These are phyloP conservation scores for Sugiyamaella novakii DNA, from an alignment of 1,139 yeast genomes.

Conservation along the genomic window DNA sequence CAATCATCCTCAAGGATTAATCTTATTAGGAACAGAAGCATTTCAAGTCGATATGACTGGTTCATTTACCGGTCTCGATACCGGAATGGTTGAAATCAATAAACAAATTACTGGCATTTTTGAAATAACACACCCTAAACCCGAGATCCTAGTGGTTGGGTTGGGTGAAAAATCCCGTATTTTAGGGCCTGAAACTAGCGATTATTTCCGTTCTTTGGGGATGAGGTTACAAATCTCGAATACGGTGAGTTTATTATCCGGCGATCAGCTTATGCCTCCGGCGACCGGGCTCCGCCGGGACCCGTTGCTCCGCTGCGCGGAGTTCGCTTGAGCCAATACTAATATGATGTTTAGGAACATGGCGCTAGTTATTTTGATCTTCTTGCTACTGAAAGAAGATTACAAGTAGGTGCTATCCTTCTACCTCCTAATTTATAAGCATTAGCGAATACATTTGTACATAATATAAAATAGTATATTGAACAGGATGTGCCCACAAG, in stretches of 20 bases:
- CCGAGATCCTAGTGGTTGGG: slow-evolving; percentile 74
- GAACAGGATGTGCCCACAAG: too few species aligned
- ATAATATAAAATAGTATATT: neutral
- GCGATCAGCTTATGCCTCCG: too few species aligned
- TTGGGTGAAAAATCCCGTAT: slow-evolving; percentile 65
- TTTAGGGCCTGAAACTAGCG: slow-evolving; percentile 57
- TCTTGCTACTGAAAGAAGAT: slow-evolving; percentile 77
- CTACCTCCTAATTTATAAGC: slow-evolving; percentile 66
- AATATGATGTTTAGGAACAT: slow-evolving; percentile 41
- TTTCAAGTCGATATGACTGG: slow-evolving; percentile 57
- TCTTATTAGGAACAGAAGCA: slow-evolving; percentile 65
- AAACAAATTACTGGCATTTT: slow-evolving; percentile 52
- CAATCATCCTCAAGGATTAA: slow-evolving; percentile 53
- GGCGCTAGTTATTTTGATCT: slow-evolving; percentile 75
- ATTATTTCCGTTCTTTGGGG: slow-evolving; percentile 57
- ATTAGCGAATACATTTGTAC: neutral
- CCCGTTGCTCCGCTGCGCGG: too few species aligned
- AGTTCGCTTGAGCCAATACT: neutral
- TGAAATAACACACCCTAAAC: slow-evolving; percentile 67
- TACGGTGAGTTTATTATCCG: slow-evolving; percentile 42
- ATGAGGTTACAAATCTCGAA: slow-evolving; percentile 70
- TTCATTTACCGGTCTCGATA: slow-evolving; percentile 38
- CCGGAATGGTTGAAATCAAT: slow-evolving; percentile 43
- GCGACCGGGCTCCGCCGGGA: too few species aligned
- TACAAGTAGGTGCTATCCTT: slow-evolving; percentile 66